phyloP scores from a whole-genome alignment of 2,329 filamentous ascomycete genomes.

The Cercospora berteroae region DNA sequence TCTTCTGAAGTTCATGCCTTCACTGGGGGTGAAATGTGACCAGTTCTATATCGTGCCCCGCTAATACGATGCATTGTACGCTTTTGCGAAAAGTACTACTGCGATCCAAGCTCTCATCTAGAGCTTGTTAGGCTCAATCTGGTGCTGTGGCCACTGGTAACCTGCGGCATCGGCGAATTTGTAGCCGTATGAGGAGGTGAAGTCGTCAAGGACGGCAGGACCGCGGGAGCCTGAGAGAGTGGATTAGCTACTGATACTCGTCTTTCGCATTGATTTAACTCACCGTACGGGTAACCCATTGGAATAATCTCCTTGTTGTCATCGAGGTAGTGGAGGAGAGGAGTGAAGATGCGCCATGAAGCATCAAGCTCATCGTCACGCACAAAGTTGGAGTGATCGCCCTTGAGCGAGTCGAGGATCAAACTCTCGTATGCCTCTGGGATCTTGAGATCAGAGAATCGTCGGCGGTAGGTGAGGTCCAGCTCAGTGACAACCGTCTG shows the following conservation, averaged over 20 bases:
- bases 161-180: constrained; percentile 97
- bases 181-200: constrained; percentile 96
- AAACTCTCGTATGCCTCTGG: constrained; percentile 98
- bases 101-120: constrained; percentile 39
- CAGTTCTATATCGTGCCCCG: neutral
- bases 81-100: neutral
- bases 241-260: constrained; percentile 1
- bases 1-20: neutral
- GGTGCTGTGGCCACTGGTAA: constrained; percentile 85
- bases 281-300: constrained; percentile 99
- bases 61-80: neutral
- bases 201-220: constrained; percentile 93
- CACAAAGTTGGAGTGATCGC: constrained; percentile 99
- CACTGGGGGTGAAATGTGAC: neutral
- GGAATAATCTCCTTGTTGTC: constrained; percentile 99
- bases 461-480: constrained; percentile 93
- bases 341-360: constrained; percentile 97
- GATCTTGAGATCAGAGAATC: constrained; percentile 99
- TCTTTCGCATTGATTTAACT: constrained; percentile 40
- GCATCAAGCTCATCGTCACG: constrained; percentile 95
- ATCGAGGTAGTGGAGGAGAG: constrained; percentile 94
- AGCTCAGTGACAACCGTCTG: constrained; percentile 98
- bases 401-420: constrained; percentile 95
- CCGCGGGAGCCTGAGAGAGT: constrained; percentile 77
- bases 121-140: constrained; percentile 75